Evolutionary conservation across 2,329 filamentous ascomycete species (phyloP), one percentile per base, ranked within the genome.

Genomic region (Diaporthe vaccinii): DNA sequence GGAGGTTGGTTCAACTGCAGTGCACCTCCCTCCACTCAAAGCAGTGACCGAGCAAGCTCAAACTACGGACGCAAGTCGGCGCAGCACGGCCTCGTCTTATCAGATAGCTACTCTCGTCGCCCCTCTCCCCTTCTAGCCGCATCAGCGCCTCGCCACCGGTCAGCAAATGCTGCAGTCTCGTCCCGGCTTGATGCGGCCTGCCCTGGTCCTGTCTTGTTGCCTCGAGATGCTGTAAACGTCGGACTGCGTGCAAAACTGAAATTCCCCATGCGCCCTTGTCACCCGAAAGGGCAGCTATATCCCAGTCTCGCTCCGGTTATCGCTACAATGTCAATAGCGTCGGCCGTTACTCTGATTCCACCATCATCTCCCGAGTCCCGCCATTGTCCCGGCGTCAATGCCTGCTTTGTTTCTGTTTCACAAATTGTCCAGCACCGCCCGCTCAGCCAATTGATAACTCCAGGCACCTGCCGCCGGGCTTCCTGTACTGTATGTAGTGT

Each of bases 301-400:
- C 20, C 44, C 39, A 12, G 22, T 25, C 65, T 68, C 65, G 65
- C 62, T 68, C 62, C 62, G 62, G 62, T 68, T 68, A 53, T 68
- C 62, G 62, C 62, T 68, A 20, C 46, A 68, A 68, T 53, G 12
- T 68, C 44, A 12, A 51, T 46, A 53, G 31, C 62, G 44, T 17
- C 62, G 44, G 65, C 49, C 65, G 46, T n/a, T 53, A 51, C 65
- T 68, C 31, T 39, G 55, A 31, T 72, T 25, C 36, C 61, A 59
- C 46, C 55, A 72, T 28, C 46, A 65, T 31, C 28, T 72, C 39
- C 67, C 55, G 57, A 71, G 68, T 49, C 58, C 67, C 46, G 36
- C 51, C 17, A 62, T 31, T 31, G 57, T 70, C 34, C 67, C n/a
- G 39, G 39, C 72, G 25, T 72, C 20, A 75, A 72, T 61, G 44